Evolutionary conservation across 139 green algal species (phyloP).

Genomic region (Asterochloris sp.): DNA sequence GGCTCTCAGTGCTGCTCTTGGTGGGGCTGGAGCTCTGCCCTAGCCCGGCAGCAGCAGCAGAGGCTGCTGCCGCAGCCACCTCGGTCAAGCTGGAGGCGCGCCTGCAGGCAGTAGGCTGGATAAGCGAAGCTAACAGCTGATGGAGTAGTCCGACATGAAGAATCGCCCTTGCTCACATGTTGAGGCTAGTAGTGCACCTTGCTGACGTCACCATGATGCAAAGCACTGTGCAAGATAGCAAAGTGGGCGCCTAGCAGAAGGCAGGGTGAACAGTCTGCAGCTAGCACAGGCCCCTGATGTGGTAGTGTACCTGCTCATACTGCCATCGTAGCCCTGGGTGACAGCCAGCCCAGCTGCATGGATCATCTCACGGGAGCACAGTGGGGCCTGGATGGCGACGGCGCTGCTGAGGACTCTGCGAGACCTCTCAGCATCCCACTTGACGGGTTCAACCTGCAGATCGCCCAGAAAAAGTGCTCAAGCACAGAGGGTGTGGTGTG

Average conservation of each 20-base stretch:
- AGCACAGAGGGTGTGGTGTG: neutral
- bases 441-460: neutral
- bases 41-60: constrained; percentile 1
- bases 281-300: neutral
- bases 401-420: constrained; percentile 4
- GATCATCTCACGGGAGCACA: constrained; percentile 10
- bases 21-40: neutral
- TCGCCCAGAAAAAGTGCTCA: neutral
- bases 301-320: constrained; percentile 1
- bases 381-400: constrained; percentile 4
- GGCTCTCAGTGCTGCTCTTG: neutral
- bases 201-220: neutral
- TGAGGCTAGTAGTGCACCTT: neutral
- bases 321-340: constrained; percentile 6
- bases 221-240: neutral
- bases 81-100: constrained; percentile 3
- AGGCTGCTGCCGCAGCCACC: constrained; percentile 9
- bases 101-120: neutral
- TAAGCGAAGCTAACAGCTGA: neutral
- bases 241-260: neutral
- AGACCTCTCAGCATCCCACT: constrained; percentile 4
- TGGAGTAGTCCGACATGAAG: neutral
- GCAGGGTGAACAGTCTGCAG: neutral
- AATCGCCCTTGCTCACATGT: neutral
- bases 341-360: constrained; percentile 8